Evolutionary conservation across 495 filamentous ascomycete genomes (phyloP).

Genomic region (Aspergillus cavernicola): DNA sequence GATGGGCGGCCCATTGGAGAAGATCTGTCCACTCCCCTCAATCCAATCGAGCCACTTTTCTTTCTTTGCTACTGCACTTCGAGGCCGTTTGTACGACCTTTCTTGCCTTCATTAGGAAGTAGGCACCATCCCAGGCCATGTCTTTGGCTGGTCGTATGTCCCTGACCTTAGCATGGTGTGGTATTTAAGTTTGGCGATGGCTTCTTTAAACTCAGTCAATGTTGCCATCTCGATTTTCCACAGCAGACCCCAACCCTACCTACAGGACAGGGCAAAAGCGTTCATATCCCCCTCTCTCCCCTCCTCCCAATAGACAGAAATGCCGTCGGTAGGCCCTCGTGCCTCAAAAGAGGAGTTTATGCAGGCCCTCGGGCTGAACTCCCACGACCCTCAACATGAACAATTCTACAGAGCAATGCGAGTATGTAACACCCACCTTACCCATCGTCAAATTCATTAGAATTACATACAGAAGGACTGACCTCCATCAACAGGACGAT

Average conservation of each 20-base stretch:
- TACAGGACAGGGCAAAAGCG: neutral
- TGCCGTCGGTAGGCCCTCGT: slow-evolving; percentile 38
- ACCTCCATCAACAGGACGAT: slow-evolving; percentile 46
- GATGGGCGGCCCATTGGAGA: neutral
- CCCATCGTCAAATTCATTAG: neutral
- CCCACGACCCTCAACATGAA: slow-evolving; percentile 39
- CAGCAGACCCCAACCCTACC: neutral
- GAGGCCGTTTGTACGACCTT: slow-evolving; percentile 11
- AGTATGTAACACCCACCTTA: slow-evolving; percentile 22
- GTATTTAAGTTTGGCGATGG: slow-evolving; percentile 12
- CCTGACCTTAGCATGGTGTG: neutral
- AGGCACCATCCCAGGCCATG: slow-evolving; percentile 1
- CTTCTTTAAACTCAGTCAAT: neutral
- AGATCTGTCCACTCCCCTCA: slow-evolving; percentile 5
- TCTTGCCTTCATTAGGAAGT: slow-evolving; percentile 9
- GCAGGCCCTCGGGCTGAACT: slow-evolving; percentile 36
- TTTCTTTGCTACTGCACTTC: slow-evolving; percentile 4
- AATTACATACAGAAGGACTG: slow-evolving; percentile 5
- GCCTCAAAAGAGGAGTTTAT: slow-evolving; percentile 48
- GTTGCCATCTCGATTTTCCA: neutral
- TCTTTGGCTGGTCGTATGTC: slow-evolving; percentile 6
- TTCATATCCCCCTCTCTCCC: neutral
- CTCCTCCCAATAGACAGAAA: slow-evolving; percentile 3
- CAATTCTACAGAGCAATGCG: slow-evolving; percentile 44
- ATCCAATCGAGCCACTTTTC: slow-evolving; percentile 6